Conservation (phyloP, 345 rosid species). For the Aquilaria yunnanensis region DNA sequence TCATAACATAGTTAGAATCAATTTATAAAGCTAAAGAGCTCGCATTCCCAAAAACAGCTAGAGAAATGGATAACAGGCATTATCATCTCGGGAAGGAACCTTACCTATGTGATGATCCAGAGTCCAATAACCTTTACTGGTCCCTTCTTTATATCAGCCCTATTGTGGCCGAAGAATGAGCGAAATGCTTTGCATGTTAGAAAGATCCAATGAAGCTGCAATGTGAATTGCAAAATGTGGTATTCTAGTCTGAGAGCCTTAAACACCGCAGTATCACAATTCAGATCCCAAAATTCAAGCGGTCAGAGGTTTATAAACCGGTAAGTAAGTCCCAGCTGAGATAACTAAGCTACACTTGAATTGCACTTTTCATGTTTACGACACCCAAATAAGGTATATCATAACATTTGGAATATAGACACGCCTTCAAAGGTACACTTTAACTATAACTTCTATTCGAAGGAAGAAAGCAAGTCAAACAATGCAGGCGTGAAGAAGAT, state of each 20-base stretch:
- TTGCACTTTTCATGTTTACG: too few species aligned
- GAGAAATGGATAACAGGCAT: constrained; percentile 17
- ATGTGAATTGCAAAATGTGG: too few species aligned
- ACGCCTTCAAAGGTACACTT: constrained; percentile 5
- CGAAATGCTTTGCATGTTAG: constrained; percentile 8
- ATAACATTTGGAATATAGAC: not conserved
- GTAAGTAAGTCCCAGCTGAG: too few species aligned
- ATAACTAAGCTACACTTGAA: too few species aligned
- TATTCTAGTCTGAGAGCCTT: too few species aligned
- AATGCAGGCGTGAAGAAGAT: constrained; percentile 14
- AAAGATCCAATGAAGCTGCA: not conserved
- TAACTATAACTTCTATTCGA: constrained; percentile 3
- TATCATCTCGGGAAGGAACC: constrained; percentile 18
- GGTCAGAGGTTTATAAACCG: too few species aligned
- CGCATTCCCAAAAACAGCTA: constrained; percentile 10
- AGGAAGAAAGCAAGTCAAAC: constrained; percentile 14
- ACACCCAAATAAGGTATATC: too few species aligned
- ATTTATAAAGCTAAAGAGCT: not conserved
- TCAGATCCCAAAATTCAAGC: too few species aligned
- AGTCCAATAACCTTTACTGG: constrained; percentile 17
- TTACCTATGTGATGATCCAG: constrained; percentile 11
- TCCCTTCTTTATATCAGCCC: constrained; percentile 13
- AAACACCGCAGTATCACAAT: too few species aligned
- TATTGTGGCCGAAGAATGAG: not conserved
- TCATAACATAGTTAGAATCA: constrained; percentile 11